Evolutionary conservation across 441 rosid species (phyloP), one percentile per base, ranked within the genome.

Genomic region (Metrosideros polymorpha): DNA sequence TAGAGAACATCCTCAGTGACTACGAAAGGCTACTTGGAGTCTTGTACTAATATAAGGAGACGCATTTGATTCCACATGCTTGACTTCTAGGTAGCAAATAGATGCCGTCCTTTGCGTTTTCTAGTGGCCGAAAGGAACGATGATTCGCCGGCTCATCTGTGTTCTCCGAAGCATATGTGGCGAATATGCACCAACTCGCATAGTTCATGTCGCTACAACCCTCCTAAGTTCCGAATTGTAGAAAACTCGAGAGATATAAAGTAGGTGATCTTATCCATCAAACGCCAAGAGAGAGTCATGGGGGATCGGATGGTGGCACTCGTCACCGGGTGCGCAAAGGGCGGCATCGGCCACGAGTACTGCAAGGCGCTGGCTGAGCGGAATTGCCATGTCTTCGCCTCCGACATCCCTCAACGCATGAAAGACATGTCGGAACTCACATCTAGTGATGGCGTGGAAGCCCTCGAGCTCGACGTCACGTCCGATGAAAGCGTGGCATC

Each of bases 301-400:
- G 84, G 76, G 18, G 91, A 91, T 57, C 89, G 88, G 7, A 92
- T 87, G 90, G 91, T 93, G 84, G 95, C 93, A 85, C 91, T 93
- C 0, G 92, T 94, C 88, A 94, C 95, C 1, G 95, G 96, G 24
- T 93, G 95, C 71, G 94, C 95, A 12, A 94, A 87, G 88, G 96
- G 97, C 4, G 94, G 96, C 87, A 93, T 93, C 39, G 96, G 96
- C 82, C 92, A 89, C 39, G 96, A 94, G 84, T 94, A 91, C 85
- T 94, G 95, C 91, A 90, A 86, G 88, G 97, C 95, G 79, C 92
- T 94, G 57, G 92, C 93, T 0, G 91, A 91, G 90, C 89, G 84
- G 71, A 91, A 92, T 22, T 93, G 96, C 89, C 94, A n/a, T 0
- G 96, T 93, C n/a, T 49, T 92, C 49, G 96, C 96, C 29, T 88